Base-by-base conservation (phyloP, 2,329 filamentous ascomycete species). In the Botrytis fabae region DNA sequence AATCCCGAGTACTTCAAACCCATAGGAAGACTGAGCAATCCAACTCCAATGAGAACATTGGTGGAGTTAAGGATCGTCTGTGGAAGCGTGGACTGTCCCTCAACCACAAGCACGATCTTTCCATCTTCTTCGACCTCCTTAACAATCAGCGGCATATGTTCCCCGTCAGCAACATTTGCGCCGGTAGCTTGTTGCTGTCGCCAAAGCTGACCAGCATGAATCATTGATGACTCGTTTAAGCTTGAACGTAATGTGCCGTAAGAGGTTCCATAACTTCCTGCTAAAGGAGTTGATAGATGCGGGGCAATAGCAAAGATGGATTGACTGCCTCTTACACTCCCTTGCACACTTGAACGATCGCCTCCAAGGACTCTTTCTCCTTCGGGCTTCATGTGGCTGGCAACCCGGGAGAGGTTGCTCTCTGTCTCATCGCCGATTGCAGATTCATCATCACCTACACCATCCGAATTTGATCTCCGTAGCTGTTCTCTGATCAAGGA, bases 1-100 rank as follows among this genome's bases (percentile, higher is more conserved):
- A 95, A 97, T 68, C 94, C 95, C 20, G 93, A 91, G 81, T 97
- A 94, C 79, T 91, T 93, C 79, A 98, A 85, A 9, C 93, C 95
- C 80, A 98, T 87, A 9, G 95, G 96, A 71, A 99, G 85, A 82
- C 93, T 97, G 69, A 99, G 86, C 44, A 99, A 84, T 0, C 95
- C 95, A 44, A 99, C 91, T 25, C 95, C 95, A 75, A 98, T 95
- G 74, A 98, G 85, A 69, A 97, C 93, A 76, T 86, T 87, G 42
- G 71, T 95, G 4, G 94, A 97, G 83, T 99, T 99, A 86, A 98
- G 97, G 75, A 98, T 88, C 10, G 95, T 98, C 84, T 98, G 95
- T 0, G 94, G 94, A 25, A 98, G 86, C 1, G 95, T 99, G n/a
- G 94, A 97, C 83, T 97, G 94, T 57, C 95, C 95, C 75, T 97